phyloP scores from a whole-genome alignment of 2,329 filamentous ascomycete genomes.

The Xenosphaeropsis pyriputrescens region DNA sequence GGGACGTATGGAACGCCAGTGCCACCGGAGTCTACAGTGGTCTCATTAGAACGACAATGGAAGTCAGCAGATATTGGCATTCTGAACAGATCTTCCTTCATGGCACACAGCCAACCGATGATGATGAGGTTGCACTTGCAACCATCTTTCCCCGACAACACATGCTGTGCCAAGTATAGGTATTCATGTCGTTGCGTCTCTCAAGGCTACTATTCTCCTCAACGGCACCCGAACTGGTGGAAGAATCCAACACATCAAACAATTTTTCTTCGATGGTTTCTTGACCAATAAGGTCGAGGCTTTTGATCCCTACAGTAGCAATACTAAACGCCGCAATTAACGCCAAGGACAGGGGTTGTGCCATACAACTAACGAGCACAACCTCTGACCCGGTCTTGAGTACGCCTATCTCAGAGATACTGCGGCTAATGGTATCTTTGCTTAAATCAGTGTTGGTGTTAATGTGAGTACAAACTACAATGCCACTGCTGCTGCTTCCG shows the following conservation, averaged over 20 bases:
- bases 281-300: slow-evolving; percentile 31
- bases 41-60: slow-evolving; percentile 8
- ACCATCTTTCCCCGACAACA: slow-evolving; percentile 29
- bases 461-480: slow-evolving; percentile 17
- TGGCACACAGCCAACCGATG: slow-evolving; percentile 23
- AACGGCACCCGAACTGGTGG: slow-evolving; percentile 29
- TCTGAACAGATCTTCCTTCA: slow-evolving; percentile 19
- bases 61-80: slow-evolving; percentile 4
- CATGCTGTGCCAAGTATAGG: slow-evolving; percentile 29
- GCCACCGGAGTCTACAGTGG: slow-evolving; percentile 23
- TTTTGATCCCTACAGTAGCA: slow-evolving; percentile 26
- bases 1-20: slow-evolving; percentile 27
- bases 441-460: slow-evolving; percentile 32
- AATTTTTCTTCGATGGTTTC: slow-evolving; percentile 43
- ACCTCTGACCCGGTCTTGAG: slow-evolving; percentile 35
- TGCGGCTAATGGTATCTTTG: slow-evolving; percentile 29
- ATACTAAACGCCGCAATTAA: slow-evolving; percentile 30
- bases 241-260: slow-evolving; percentile 37
- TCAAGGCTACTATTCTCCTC: slow-evolving; percentile 11
- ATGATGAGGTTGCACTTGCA: slow-evolving; percentile 24
- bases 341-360: slow-evolving; percentile 28
- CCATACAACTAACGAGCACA: slow-evolving; percentile 17
- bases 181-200: slow-evolving; percentile 26
- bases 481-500: slow-evolving; percentile 6
- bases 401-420: slow-evolving; percentile 35